phyloP scores from a whole-genome alignment of 2,329 filamentous ascomycete genomes.

The Apiospora sp. region DNA sequence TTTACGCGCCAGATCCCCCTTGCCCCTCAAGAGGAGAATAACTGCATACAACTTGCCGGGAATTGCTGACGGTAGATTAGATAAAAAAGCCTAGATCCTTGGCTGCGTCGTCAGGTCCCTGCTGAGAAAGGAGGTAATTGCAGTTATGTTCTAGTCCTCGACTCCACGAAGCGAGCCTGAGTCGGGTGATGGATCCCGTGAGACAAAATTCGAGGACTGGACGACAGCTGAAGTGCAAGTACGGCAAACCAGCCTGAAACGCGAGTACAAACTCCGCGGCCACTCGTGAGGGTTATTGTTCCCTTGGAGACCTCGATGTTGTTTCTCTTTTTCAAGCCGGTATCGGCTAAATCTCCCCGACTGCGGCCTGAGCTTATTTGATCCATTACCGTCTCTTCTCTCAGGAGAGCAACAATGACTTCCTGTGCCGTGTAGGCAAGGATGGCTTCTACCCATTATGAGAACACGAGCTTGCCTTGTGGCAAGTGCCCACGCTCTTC shows the following conservation, averaged over 20 bases:
- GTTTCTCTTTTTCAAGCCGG: not conserved
- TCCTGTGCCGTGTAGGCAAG: not conserved
- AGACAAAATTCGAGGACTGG: not conserved
- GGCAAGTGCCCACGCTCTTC: too few species aligned
- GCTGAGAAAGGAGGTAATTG: not conserved
- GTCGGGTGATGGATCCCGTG: not conserved
- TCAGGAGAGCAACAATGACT: not conserved
- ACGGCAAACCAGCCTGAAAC: not conserved
- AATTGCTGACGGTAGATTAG: not conserved
- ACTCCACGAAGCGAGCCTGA: not conserved
- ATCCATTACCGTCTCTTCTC: not conserved
- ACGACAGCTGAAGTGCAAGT: not conserved
- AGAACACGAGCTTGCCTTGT: not conserved
- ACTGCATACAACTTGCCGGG: not conserved
- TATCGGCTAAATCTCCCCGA: not conserved
- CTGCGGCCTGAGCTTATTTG: not conserved
- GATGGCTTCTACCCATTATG: not conserved
- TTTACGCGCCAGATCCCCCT: not conserved
- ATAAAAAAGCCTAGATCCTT: not conserved
- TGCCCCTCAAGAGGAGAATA: not conserved
- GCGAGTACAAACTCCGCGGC: not conserved
- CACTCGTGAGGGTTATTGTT: not conserved
- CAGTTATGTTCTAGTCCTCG: not conserved
- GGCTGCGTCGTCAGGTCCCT: not conserved
- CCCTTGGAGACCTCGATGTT: not conserved